Conservation (phyloP, 768 basidiomycete genomes). For the Cystofilobasidium macerans region DNA sequence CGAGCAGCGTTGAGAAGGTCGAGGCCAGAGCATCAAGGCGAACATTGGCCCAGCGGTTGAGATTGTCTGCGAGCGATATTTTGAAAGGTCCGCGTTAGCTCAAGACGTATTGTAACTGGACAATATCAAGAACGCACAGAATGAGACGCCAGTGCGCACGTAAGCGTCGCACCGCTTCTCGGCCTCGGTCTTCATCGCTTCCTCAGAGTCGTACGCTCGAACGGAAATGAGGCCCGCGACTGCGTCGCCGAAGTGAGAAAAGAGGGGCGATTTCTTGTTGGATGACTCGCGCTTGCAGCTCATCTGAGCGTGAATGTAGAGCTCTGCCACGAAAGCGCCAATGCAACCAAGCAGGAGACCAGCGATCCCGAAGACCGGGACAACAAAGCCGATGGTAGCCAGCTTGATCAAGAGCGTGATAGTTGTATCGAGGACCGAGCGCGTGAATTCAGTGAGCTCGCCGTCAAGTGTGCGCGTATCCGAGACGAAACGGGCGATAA, state of each 20-base stretch:
- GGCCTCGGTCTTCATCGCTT: slow-evolving; percentile 43
- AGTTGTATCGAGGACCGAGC: slow-evolving; percentile 33
- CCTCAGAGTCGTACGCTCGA: slow-evolving; percentile 51
- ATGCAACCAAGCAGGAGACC: slow-evolving; percentile 40
- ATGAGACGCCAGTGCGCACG: slow-evolving; percentile 30
- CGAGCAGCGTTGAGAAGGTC: slow-evolving; percentile 48
- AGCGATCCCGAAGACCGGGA: slow-evolving; percentile 45
- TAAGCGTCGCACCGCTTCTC: slow-evolving; percentile 50
- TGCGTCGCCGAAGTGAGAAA: slow-evolving; percentile 42
- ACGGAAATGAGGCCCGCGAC: slow-evolving; percentile 52
- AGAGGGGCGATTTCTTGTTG: slow-evolving; percentile 45
- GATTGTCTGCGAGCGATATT: slow-evolving; percentile 4
- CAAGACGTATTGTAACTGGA: slow-evolving; percentile 27
- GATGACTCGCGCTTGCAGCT: slow-evolving; percentile 48
- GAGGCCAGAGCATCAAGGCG: slow-evolving; percentile 53
- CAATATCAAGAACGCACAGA: slow-evolving; percentile 43
- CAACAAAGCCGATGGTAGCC: slow-evolving; percentile 42
- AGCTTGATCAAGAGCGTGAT: slow-evolving; percentile 42
- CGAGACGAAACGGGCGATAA: slow-evolving; percentile 54
- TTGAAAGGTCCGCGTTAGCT: too few species aligned
- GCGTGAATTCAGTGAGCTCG: slow-evolving; percentile 24
- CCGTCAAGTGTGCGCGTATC: slow-evolving; percentile 23
- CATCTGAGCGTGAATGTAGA: slow-evolving; percentile 46
- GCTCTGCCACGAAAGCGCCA: slow-evolving; percentile 20
- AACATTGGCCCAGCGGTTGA: slow-evolving; percentile 41